Evolutionary conservation across 2,329 filamentous ascomycete genomes (phyloP), one percentile per base, ranked within the genome.

Genomic region (Stagonosporopsis chrysanthemi): DNA sequence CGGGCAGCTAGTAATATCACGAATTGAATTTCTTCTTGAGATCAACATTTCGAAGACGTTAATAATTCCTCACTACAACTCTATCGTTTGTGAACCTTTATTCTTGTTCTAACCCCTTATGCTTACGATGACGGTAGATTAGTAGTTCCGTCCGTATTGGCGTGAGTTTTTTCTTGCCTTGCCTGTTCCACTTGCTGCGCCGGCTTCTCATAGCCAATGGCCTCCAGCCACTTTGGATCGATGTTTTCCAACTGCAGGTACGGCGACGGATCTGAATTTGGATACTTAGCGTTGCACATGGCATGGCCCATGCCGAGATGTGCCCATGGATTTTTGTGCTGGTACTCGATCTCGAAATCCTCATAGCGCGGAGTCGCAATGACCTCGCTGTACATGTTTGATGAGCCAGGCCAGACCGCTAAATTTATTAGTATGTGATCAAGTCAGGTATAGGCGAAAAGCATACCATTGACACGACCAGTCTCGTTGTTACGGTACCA

Each of bases 321-420:
- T 5, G 77, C 78, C 77, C 77, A 81, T 1, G 66, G 71, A 42
- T 80, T 81, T 50, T 76, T 72, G 52, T 77, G 60, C 46, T 68
- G 51, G 44, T 78, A 79, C 33, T 67, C 54, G 45, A 81, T 79
- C 0, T 79, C 71, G 44, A 80, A 79, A 59, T 81, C 79, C 48
- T 81, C 79, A 52, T 76, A 80, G 8, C 79, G 73, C 0, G 77
- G 77, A 0, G 55, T 62, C 36, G 66, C 58, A 17, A 80, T 77
- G 9, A 78, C 68, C 52, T 78, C 65, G 19, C 67, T 72, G 57
- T 83, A 84, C 51, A 84, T 82, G 39, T 84, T 75, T 0, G 78
- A 80, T 3, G 76, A 79, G 3, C 82, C 83, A 0, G 83, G 82
- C 78, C 79, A 84, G 1, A 84, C 72, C 3, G 81, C 79, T 68